A percentile compares a stretch with the other conserved stretches of the same genome.
These are phyloP conservation scores for Alternaria novae-zelandiae DNA, from an alignment of 2,329 filamentous ascomycete genomes.

Conservation along the genomic window DNA sequence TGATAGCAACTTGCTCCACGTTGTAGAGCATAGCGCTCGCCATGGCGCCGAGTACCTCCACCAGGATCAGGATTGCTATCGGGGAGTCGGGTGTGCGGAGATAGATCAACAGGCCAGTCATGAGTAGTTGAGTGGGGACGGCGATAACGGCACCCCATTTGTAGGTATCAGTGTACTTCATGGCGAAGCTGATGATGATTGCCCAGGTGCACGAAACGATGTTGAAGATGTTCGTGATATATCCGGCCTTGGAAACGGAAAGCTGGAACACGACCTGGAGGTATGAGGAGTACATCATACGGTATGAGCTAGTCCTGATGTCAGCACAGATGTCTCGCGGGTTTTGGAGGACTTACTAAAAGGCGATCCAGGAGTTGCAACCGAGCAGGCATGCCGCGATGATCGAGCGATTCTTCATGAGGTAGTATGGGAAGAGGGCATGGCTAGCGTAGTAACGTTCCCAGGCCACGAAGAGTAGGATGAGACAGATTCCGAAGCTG, in stretches of 20 bases:
- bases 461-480: constrained; percentile 45
- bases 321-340: not conserved
- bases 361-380: constrained; percentile 26
- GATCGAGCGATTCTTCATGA: constrained; percentile 57
- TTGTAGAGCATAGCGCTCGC: constrained; percentile 27
- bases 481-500: constrained; percentile 39
- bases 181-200: constrained; percentile 22
- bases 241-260: constrained; percentile 22
- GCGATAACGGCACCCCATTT: constrained; percentile 31
- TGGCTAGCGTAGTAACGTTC: constrained; percentile 48
- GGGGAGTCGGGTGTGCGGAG: constrained; percentile 30
- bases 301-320: constrained; percentile 29
- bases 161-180: constrained; percentile 31
- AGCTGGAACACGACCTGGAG: constrained; percentile 46
- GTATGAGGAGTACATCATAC: constrained; percentile 44
- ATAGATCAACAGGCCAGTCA: constrained; percentile 34
- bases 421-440: constrained; percentile 52
- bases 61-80: constrained; percentile 35
- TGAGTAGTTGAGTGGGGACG: constrained; percentile 33
- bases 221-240: constrained; percentile 30
- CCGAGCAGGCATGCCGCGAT: constrained; percentile 56
- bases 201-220: constrained; percentile 28
- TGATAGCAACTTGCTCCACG: constrained; percentile 27
- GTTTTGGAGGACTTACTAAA: constrained; percentile 23
- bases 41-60: constrained; percentile 36